phyloP scores from a whole-genome alignment of 495 filamentous ascomycete species.

The Bombardia bombarda region DNA sequence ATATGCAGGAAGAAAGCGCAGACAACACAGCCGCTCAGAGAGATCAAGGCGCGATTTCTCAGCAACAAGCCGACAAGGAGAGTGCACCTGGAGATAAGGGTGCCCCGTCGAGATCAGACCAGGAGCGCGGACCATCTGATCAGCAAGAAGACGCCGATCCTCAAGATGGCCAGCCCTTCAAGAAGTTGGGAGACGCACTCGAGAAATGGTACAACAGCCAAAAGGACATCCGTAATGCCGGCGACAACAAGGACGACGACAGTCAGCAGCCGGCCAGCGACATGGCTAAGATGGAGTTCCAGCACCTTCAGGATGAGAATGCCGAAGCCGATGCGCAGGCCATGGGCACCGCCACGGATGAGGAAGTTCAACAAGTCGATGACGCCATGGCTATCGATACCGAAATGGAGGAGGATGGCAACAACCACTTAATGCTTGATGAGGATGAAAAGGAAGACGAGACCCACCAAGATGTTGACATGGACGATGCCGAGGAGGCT shows the following conservation, averaged over 20 bases:
- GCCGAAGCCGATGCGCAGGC: slow-evolving; percentile 79
- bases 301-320: slow-evolving; percentile 81
- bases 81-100: slow-evolving; percentile 43
- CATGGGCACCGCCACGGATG: slow-evolving; percentile 77
- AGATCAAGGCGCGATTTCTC: slow-evolving; percentile 31
- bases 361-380: slow-evolving; percentile 75
- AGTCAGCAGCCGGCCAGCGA: slow-evolving; percentile 45
- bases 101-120: slow-evolving; percentile 40
- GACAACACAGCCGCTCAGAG: slow-evolving; percentile 38
- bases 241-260: slow-evolving; percentile 36
- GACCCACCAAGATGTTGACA: slow-evolving; percentile 30
- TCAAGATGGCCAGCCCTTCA: slow-evolving; percentile 59
- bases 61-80: slow-evolving; percentile 39
- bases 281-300: slow-evolving; percentile 58
- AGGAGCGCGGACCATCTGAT: slow-evolving; percentile 42
- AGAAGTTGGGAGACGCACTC: slow-evolving; percentile 88
- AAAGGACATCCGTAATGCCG: slow-evolving; percentile 62
- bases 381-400: slow-evolving; percentile 76
- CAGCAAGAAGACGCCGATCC: slow-evolving; percentile 28
- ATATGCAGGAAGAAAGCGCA: slow-evolving; percentile 32
- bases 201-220: slow-evolving; percentile 86
- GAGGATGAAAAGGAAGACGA: slow-evolving; percentile 53
- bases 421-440: slow-evolving; percentile 39
- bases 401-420: slow-evolving; percentile 50
- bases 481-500: slow-evolving; percentile 30